phyloP scores from a whole-genome alignment of 2,329 filamentous ascomycete species.

The Ilyonectria robusta region DNA sequence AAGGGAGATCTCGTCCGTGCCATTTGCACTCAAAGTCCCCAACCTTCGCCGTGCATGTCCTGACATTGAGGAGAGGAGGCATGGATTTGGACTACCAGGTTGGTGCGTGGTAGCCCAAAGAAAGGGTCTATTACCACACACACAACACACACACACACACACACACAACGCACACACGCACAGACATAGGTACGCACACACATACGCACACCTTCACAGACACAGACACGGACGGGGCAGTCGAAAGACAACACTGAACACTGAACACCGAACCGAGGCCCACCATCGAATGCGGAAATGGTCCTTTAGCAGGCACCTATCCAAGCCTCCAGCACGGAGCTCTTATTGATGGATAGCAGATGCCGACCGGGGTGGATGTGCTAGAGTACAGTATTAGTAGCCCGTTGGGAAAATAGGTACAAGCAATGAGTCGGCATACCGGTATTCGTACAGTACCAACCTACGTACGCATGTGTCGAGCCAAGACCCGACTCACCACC shows the following conservation, averaged over 20 bases:
- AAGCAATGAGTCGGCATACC: background rate
- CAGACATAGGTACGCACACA: background rate
- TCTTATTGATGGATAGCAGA: background rate
- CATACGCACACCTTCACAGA: background rate
- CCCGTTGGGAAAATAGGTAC: background rate
- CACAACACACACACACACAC: background rate
- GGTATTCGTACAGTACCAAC: background rate
- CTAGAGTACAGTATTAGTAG: background rate
- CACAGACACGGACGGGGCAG: background rate
- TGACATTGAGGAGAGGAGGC: background rate
- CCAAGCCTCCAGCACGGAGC: background rate
- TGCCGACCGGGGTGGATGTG: background rate
- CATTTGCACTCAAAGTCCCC: background rate
- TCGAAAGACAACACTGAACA: background rate
- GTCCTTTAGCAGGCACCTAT: background rate
- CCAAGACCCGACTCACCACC: background rate
- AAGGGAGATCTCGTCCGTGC: background rate
- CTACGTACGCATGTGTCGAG: background rate
- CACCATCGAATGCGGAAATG: background rate
- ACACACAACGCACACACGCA: conserved; percentile 4
- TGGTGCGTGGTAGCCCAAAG: background rate
- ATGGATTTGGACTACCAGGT: background rate
- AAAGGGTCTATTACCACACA: background rate
- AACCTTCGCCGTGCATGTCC: background rate
- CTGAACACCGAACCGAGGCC: background rate